These are phyloP conservation scores for Brasenia schreberi DNA, from an alignment of 164 flowering plant species.

Conservation along the genomic window DNA sequence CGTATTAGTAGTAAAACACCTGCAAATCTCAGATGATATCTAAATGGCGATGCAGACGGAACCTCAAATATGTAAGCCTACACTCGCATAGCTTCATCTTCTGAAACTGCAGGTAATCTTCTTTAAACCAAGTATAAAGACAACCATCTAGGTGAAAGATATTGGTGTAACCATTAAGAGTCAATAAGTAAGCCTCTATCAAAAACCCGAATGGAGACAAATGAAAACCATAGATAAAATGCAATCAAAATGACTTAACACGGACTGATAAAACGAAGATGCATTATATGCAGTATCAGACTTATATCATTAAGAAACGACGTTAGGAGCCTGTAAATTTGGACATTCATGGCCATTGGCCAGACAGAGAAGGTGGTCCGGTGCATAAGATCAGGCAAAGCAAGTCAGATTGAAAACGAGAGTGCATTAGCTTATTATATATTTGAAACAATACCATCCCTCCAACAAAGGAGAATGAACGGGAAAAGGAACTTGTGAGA, in stretches of 20 bases:
- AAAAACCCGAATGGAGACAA: slow-evolving; percentile 50
- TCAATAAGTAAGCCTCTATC: slow-evolving; percentile 90
- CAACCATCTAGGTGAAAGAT: slow-evolving; percentile 93
- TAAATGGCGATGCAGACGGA: no score
- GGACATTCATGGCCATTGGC: slow-evolving; percentile 81
- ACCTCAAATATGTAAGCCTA: background rate
- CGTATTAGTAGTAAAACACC: no score
- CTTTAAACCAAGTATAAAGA: slow-evolving; percentile 73
- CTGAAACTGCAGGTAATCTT: slow-evolving; percentile 55
- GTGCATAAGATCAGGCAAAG: background rate
- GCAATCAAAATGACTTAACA: no score
- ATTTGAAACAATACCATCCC: no score
- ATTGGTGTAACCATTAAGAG: slow-evolving; percentile 74
- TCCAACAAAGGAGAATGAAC: no score
- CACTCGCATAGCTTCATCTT: slow-evolving; percentile 15
- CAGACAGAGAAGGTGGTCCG: slow-evolving; percentile 70
- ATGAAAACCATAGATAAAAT: background rate
- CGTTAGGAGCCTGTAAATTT: slow-evolving; percentile 88
- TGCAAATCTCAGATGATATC: no score
- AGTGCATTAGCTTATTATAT: no score
- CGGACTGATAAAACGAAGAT: no score
- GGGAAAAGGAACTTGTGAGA: no score
- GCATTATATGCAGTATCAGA: no score
- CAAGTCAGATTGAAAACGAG: background rate
- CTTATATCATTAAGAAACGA: no score